Evolutionary conservation across 306 rosid genomes (phyloP).

Genomic region (Begonia fuchsioides): DNA sequence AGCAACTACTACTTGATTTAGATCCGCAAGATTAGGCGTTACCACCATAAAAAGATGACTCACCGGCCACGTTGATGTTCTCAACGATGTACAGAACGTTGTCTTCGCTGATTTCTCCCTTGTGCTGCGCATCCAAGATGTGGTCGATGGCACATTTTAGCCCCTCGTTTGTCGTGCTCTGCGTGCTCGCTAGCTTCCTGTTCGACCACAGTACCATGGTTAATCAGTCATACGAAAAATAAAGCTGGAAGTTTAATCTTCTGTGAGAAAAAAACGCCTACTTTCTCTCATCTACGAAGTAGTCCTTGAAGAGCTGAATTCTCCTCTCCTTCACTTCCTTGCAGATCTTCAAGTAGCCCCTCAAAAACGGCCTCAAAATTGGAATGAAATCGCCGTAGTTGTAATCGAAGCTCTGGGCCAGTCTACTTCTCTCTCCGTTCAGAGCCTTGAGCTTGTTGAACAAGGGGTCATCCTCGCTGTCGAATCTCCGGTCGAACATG

Average conservation of each 20-base stretch:
- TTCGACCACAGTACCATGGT: background rate
- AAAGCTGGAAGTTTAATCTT: no score
- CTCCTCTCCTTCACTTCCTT: conserved; percentile 77
- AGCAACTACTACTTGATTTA: no score
- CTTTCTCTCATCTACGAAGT: conserved; percentile 74
- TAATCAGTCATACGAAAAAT: background rate
- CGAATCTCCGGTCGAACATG: no score
- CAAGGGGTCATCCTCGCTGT: no score
- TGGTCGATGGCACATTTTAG: conserved; percentile 78
- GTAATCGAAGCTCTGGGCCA: conserved; percentile 82
- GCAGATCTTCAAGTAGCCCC: conserved; percentile 62
- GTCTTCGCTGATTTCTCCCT: no score
- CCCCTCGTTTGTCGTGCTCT: conserved; percentile 18
- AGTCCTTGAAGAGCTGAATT: conserved; percentile 75
- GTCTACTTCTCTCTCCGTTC: conserved; percentile 59
- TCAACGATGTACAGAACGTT: no score
- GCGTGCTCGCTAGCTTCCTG: conserved; percentile 50
- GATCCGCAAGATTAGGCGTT: no score
- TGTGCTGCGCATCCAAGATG: no score
- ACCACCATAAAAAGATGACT: background rate
- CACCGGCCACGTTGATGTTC: conserved; percentile 94
- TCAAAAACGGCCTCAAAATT: conserved; percentile 58
- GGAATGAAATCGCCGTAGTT: conserved; percentile 82
- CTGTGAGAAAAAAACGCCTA: conserved; percentile 17
- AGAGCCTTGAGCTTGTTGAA: no score